A percentile compares a stretch with the other conserved stretches of the same genome.
Evolutionary conservation across 306 rosid genomes (phyloP).

Genomic region (Castanea mollissima): DNA sequence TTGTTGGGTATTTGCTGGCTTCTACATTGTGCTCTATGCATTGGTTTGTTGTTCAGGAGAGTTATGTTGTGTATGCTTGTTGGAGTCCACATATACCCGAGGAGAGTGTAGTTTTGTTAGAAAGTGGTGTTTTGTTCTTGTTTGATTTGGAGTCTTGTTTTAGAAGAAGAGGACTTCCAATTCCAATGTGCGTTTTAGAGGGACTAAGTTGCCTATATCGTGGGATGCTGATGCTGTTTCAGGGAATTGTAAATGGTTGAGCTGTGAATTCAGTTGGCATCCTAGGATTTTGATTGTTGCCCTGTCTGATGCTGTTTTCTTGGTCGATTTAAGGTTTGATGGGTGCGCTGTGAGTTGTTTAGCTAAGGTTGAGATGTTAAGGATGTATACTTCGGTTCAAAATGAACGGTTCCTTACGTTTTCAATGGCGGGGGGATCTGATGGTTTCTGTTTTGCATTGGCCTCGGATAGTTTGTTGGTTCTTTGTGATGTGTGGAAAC

Average conservation of each 20-base stretch:
- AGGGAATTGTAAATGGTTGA: slow-evolving; percentile 42
- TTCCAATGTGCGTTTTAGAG: slow-evolving; percentile 20
- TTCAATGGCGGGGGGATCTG: slow-evolving; percentile 19
- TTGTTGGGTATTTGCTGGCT: no score
- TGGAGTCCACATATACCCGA: no score
- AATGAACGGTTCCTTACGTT: no score
- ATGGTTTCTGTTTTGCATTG: slow-evolving; percentile 45
- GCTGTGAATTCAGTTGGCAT: slow-evolving; percentile 75
- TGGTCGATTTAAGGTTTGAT: no score
- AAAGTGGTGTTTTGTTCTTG: slow-evolving; percentile 56
- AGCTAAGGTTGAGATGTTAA: no score
- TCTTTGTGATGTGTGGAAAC: slow-evolving; percentile 65
- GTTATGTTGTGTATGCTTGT: no score
- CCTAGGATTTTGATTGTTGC: slow-evolving; percentile 19
- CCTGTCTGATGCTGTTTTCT: no score
- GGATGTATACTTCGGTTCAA: no score
- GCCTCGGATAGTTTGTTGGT: slow-evolving; percentile 50
- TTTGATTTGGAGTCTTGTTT: slow-evolving; percentile 52
- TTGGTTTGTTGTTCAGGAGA: no score
- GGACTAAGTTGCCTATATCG: slow-evolving; percentile 47
- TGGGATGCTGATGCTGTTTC: slow-evolving; percentile 40
- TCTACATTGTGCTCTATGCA: no score
- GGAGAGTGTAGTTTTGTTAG: slow-evolving; percentile 28
- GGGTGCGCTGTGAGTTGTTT: no score
- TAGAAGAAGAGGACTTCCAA: not conserved